Percentiles rank a stretch among this genome's conserved stretches.
These are phyloP conservation scores for Thelephora terrestris DNA, from an alignment of 1,284 basidiomycete species.

Conservation along the genomic window DNA sequence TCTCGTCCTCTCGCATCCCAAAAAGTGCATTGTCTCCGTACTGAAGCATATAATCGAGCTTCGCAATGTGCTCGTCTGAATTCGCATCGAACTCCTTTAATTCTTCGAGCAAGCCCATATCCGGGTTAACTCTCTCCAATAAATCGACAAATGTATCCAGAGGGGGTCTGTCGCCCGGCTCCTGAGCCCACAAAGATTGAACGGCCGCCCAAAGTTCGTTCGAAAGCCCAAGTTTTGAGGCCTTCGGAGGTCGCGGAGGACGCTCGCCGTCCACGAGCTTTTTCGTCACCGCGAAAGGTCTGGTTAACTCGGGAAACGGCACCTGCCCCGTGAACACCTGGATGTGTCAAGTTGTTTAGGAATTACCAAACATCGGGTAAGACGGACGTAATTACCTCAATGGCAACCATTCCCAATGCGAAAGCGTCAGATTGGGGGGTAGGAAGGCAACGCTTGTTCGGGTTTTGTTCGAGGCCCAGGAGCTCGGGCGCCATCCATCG, in stretches of 20 bases:
- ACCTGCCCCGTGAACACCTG: background rate
- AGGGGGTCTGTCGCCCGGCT: background rate
- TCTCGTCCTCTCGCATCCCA: too few relatives aligned
- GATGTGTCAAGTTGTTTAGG: background rate
- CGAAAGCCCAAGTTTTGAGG: background rate
- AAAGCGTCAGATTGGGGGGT: background rate
- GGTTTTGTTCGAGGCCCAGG: constrained; percentile 10
- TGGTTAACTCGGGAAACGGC: background rate
- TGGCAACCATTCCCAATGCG: background rate
- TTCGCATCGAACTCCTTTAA: too few relatives aligned
- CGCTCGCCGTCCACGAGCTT: background rate
- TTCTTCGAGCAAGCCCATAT: too few relatives aligned
- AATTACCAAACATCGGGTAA: too few relatives aligned
- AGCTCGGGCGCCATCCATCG: constrained; percentile 31
- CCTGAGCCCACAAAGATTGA: background rate
- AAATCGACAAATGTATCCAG: background rate
- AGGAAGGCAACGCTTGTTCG: background rate
- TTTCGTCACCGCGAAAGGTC: background rate
- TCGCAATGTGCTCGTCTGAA: too few relatives aligned
- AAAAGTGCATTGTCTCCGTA: too few relatives aligned
- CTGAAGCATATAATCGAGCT: too few relatives aligned
- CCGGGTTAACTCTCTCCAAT: background rate
- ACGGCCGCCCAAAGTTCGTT: background rate
- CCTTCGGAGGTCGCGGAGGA: background rate
- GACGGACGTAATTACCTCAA: background rate